Evolutionary conservation across 345 rosid genomes (phyloP).

Genomic region (Moricandia moricandioides): DNA sequence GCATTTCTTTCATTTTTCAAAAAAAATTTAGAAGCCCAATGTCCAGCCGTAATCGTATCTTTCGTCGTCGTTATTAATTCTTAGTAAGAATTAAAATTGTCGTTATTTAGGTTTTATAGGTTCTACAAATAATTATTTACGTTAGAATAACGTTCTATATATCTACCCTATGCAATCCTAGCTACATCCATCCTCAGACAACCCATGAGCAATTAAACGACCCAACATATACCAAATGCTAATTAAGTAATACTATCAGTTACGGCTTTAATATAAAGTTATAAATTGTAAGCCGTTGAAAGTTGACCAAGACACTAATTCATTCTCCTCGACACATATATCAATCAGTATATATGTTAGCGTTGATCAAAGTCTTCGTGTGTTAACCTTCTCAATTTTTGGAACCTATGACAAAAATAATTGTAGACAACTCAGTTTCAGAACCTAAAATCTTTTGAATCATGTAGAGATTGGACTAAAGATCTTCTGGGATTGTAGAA

Average conservation of each 20-base stretch:
- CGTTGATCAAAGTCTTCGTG: conserved; percentile 17
- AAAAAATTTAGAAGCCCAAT: conserved; percentile 15
- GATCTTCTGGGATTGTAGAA: conserved; percentile 22
- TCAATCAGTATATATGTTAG: neutral
- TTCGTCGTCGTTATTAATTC: conserved; percentile 24
- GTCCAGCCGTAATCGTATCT: conserved; percentile 33
- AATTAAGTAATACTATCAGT: neutral
- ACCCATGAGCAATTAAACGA: conserved; percentile 29
- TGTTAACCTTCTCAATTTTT: neutral
- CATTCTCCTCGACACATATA: neutral
- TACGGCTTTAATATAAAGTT: neutral
- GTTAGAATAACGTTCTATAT: conserved; percentile 21
- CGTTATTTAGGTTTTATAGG: conserved; percentile 3
- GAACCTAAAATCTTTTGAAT: neutral
- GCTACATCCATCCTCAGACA: conserved; percentile 27
- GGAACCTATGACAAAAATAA: neutral
- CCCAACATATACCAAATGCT: conserved; percentile 19
- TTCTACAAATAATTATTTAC: neutral
- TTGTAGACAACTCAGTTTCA: neutral
- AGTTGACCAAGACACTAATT: conserved; percentile 15
- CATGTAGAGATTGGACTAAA: conserved; percentile 4
- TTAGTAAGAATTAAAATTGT: conserved; percentile 16
- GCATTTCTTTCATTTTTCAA: conserved; percentile 8
- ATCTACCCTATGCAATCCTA: conserved; percentile 33
- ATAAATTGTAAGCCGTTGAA: conserved; percentile 4